phyloP scores from a whole-genome alignment of 768 basidiomycete genomes.

The Suillus brevipes region DNA sequence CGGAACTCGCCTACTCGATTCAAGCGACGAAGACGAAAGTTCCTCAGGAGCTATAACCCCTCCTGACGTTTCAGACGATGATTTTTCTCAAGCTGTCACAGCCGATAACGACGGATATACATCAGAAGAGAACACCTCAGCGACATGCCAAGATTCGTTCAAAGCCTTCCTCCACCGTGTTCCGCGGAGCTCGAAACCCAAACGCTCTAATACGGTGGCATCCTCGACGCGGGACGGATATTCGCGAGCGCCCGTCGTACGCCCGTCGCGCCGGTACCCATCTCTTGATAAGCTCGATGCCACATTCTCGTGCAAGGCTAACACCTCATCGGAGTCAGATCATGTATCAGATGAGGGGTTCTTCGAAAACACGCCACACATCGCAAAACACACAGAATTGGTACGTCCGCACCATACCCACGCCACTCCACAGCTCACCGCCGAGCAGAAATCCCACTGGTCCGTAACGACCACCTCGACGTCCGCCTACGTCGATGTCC shows the following conservation, averaged over 20 bases:
- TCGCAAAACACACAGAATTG: slow-evolving; percentile 6
- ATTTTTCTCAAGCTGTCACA: slow-evolving; percentile 16
- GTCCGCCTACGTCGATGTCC: slow-evolving; percentile 29
- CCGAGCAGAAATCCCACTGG: slow-evolving; percentile 34
- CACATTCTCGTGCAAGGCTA: slow-evolving; percentile 17
- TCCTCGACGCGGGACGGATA: slow-evolving; percentile 34
- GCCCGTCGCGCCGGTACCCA: slow-evolving; percentile 21
- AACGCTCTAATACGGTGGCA: slow-evolving; percentile 23
- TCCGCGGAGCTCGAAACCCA: slow-evolving; percentile 20
- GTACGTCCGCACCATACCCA: slow-evolving; percentile 16
- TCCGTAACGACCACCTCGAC: slow-evolving; percentile 37
- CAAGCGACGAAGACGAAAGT: slow-evolving; percentile 16
- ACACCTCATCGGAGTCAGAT: slow-evolving; percentile 13
- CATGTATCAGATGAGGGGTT: slow-evolving; percentile 20
- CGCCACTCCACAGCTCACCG: not conserved
- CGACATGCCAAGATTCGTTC: slow-evolving; percentile 32
- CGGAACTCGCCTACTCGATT: slow-evolving; percentile 45
- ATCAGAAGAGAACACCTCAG: slow-evolving; percentile 20
- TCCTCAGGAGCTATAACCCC: slow-evolving; percentile 11
- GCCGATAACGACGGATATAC: slow-evolving; percentile 18
- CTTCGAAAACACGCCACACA: slow-evolving; percentile 11
- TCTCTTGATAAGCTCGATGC: slow-evolving; percentile 23
- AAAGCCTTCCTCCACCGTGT: slow-evolving; percentile 27
- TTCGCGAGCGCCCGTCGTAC: slow-evolving; percentile 23
- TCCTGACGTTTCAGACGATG: slow-evolving; percentile 20